Base-by-base conservation (phyloP, 768 basidiomycete genomes). In the Albatrellus ellisii region DNA sequence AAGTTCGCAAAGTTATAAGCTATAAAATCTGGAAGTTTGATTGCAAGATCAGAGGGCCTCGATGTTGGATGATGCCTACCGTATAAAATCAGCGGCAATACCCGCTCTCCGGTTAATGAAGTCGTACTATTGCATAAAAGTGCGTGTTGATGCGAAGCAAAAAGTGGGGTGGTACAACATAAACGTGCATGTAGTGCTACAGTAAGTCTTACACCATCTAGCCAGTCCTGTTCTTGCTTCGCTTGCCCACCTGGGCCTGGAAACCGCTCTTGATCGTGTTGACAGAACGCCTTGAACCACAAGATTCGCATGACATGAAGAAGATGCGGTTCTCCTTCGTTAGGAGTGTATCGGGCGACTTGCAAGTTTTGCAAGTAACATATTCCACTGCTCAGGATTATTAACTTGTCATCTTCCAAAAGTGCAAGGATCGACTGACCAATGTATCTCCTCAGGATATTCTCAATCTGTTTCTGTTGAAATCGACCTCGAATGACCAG, bases 311-410 rank as follows among this genome's bases (percentile, higher is more conserved):
- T 0, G 86, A 73, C 76, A 88, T 85, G 73, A 99, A 99, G 72
- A 92, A 97, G 58, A 99, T 88, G 64, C 95, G 87, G 62, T 95
- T 95, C 66, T 98, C 92, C 63, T 98, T 99, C 22, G 84, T 81
- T 27, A 99, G 75, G 15, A 95, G 75, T 2, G 95, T 99, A 60
- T 99, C 95, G 34, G 88, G 88, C 1, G 94, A 97, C 66, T 97
- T 99, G 73, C 95, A 99, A 29, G 92, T 98, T 64, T 95, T 94
- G 76, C 95, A 99, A 28, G 92, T 92, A 46, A 97, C 94, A 62
- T 97, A 98, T 66, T 97, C 92, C 47, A 94, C 92, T 94, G 51
- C 32, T 28, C 17, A 26, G 17, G 32, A 12, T 36, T 27, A 39
- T 39, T 26, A 25, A 31, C 24, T 27, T 18, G n/a, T 9, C 28